Evolutionary conservation across 139 green algal genomes (phyloP).

Genomic region (Trebouxia sp.): DNA sequence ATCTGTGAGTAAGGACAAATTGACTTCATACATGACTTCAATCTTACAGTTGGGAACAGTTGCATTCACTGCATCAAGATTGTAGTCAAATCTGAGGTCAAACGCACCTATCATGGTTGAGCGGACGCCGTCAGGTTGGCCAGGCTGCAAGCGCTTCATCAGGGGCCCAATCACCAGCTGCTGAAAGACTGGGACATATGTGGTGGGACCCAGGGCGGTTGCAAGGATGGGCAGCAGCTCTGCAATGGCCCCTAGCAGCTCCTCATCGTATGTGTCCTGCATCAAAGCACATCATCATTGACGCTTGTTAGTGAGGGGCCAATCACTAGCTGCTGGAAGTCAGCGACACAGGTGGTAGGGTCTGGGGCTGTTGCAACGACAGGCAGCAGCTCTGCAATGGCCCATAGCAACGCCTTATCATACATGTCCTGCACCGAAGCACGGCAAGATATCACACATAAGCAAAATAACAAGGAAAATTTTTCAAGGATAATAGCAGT

Average conservation of each 20-base stretch:
- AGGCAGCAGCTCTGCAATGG: conserved; percentile 63
- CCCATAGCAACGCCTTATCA: conserved; percentile 63
- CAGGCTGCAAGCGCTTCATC: conserved; percentile 40
- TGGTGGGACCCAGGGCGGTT: conserved; percentile 42
- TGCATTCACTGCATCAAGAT: no score
- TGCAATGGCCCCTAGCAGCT: conserved; percentile 59
- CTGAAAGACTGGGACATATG: conserved; percentile 64
- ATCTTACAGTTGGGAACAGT: no score
- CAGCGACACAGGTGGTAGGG: conserved; percentile 50
- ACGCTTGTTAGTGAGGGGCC: conserved; percentile 47
- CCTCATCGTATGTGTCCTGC: conserved; percentile 54
- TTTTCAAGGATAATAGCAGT: no score
- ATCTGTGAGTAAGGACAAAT: no score
- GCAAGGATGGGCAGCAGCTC: conserved; percentile 68
- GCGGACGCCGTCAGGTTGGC: conserved; percentile 47
- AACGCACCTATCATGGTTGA: conserved; percentile 52
- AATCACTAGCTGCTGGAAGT: conserved; percentile 54
- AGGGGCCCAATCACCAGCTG: conserved; percentile 54
- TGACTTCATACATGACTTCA: no score
- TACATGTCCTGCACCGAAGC: conserved; percentile 34
- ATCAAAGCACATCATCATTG: background rate
- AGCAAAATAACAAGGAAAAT: no score
- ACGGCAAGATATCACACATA: no score
- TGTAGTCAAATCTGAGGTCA: no score
- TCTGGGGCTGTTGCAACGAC: conserved; percentile 50